Conservation (phyloP, 768 basidiomycete species). For the Boletus subparvulus region DNA sequence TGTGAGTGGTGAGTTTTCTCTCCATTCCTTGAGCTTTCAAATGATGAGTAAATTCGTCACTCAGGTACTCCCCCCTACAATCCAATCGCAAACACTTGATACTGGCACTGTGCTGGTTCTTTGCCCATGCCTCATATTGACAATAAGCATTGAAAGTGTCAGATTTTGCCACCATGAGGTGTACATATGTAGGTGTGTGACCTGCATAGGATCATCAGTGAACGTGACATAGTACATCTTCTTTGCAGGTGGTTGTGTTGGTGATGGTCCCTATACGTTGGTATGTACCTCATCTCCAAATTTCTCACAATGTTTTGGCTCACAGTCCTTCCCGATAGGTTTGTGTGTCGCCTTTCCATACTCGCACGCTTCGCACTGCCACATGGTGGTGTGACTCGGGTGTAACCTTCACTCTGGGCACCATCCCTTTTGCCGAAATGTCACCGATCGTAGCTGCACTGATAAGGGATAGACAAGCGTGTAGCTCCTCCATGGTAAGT, state of each 20-base stretch:
- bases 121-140: neutral
- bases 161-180: neutral
- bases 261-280: conserved; percentile 48
- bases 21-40: neutral
- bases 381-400: neutral
- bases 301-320: conserved; percentile 8
- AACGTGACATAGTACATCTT: neutral
- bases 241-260: conserved; percentile 18
- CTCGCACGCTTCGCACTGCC: neutral
- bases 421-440: neutral
- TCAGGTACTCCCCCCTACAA: neutral
- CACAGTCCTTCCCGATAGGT: neutral
- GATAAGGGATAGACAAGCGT: neutral
- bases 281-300: conserved; percentile 40
- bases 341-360: neutral
- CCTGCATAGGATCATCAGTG: conserved; percentile 9
- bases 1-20: neutral
- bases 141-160: neutral
- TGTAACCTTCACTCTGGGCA: neutral
- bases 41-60: neutral
- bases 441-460: neutral
- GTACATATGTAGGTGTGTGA: conserved; percentile 16
- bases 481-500: neutral
- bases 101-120: neutral
- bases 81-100: neutral